These are phyloP conservation scores for Microcyclosporella mali DNA, from an alignment of 2,329 filamentous ascomycete genomes.

Conservation along the genomic window DNA sequence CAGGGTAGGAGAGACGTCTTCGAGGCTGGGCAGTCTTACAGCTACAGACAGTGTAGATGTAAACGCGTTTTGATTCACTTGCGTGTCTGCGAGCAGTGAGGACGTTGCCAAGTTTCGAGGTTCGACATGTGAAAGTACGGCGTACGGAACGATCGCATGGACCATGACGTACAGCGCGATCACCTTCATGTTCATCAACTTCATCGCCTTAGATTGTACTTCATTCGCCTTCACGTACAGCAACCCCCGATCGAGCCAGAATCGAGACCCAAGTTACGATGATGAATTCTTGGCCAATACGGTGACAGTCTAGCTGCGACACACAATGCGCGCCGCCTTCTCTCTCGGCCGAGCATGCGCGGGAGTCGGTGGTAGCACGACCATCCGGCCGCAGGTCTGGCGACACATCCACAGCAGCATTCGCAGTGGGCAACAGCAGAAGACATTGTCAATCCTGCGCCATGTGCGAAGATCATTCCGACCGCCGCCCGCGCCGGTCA, in stretches of 20 bases:
- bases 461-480: constrained; percentile 23
- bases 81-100: too few relatives aligned
- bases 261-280: neutral
- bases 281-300: neutral
- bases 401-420: constrained; percentile 28
- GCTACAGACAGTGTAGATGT: too few relatives aligned
- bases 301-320: constrained; percentile 11
- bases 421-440: constrained; percentile 21
- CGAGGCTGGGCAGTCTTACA: too few relatives aligned
- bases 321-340: constrained; percentile 25
- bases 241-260: too few relatives aligned
- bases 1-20: too few relatives aligned
- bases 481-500: constrained; percentile 30
- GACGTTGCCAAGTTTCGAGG: too few relatives aligned
- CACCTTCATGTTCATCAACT: too few relatives aligned
- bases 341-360: constrained; percentile 24
- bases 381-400: constrained; percentile 25
- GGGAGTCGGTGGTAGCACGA: constrained; percentile 15
- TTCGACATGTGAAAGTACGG: too few relatives aligned
- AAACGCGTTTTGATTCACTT: too few relatives aligned
- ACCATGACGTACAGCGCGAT: too few relatives aligned
- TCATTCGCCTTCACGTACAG: too few relatives aligned
- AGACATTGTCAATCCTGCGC: constrained; percentile 23
- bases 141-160: neutral
- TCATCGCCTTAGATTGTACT: too few relatives aligned